Conservation (phyloP, 208 protist species). For the Novymonas esmeraldas region DNA sequence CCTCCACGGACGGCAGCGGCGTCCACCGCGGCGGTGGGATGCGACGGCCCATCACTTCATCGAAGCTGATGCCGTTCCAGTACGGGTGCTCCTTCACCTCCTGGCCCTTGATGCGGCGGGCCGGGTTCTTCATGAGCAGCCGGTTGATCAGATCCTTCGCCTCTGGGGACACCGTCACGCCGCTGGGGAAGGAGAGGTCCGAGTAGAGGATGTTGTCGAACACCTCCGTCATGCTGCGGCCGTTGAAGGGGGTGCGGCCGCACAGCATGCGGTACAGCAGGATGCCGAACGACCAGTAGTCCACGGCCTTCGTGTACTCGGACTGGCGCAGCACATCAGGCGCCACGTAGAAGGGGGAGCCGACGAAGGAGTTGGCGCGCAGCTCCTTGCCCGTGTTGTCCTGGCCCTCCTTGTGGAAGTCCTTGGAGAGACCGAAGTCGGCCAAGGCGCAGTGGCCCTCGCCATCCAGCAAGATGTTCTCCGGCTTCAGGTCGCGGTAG, state of each 20-base stretch:
- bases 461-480: conserved; percentile 89
- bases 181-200: conserved; percentile 90
- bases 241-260: conserved; percentile 94
- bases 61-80: conserved; percentile 92
- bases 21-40: conserved; percentile 84
- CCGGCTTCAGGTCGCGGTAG: conserved; percentile 94
- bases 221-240: conserved; percentile 92
- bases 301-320: conserved; percentile 96
- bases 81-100: conserved; percentile 91
- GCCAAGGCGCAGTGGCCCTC: conserved; percentile 91
- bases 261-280: conserved; percentile 97
- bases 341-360: conserved; percentile 94
- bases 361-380: conserved; percentile 92
- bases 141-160: conserved; percentile 92
- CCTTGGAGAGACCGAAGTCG: conserved; percentile 94
- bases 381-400: conserved; percentile 73
- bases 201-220: conserved; percentile 94
- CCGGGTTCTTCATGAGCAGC: conserved; percentile 90
- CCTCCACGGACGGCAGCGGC: conserved; percentile 78
- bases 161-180: conserved; percentile 79
- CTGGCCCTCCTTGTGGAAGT: conserved; percentile 87
- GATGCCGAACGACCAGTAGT: conserved; percentile 98
- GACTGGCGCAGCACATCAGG: conserved; percentile 94
- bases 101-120: conserved; percentile 83
- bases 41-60: conserved; percentile 88